A percentile compares a stretch with the other conserved stretches of the same genome.
phyloP scores from a whole-genome alignment of 306 rosid genomes.

The Ziziphus jujuba region DNA sequence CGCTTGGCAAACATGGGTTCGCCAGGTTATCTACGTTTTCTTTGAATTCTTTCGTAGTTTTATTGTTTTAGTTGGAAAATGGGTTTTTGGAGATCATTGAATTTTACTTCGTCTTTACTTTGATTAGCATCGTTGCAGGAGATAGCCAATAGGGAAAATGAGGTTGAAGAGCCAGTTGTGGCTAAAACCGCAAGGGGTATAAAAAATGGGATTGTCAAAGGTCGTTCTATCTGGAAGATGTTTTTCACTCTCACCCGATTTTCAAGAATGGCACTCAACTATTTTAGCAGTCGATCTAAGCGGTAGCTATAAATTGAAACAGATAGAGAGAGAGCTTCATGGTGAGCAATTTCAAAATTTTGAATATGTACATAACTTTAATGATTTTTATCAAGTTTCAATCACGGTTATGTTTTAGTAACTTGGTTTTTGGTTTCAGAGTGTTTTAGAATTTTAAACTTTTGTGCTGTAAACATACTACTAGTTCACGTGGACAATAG shows the following conservation, averaged over 20 bases:
- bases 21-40: constrained; percentile 53
- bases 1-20: constrained; percentile 57
- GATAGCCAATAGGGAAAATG: constrained; percentile 33
- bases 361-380: constrained; percentile 11
- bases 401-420: not conserved
- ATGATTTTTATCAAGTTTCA: not conserved
- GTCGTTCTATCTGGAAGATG: constrained; percentile 66
- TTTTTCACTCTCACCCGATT: constrained; percentile 53
- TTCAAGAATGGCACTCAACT: constrained; percentile 59
- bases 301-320: constrained; percentile 9
- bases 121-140: constrained; percentile 73
- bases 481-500: too few species aligned
- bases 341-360: constrained; percentile 21
- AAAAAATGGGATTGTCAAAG: constrained; percentile 67
- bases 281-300: constrained; percentile 40
- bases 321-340: constrained; percentile 7
- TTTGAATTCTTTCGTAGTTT: constrained; percentile 1
- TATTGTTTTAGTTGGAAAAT: constrained; percentile 3
- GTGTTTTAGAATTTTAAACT: too few species aligned
- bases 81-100: constrained; percentile 29
- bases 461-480: too few species aligned
- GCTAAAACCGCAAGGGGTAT: constrained; percentile 62
- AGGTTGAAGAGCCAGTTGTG: constrained; percentile 46
- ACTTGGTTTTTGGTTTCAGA: too few species aligned
- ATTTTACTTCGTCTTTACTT: constrained; percentile 48